A percentile compares a stretch with the other conserved stretches of the same genome.
These are phyloP conservation scores for Diaporthe destruens DNA, from an alignment of 2,329 filamentous ascomycete genomes.

Conservation along the genomic window DNA sequence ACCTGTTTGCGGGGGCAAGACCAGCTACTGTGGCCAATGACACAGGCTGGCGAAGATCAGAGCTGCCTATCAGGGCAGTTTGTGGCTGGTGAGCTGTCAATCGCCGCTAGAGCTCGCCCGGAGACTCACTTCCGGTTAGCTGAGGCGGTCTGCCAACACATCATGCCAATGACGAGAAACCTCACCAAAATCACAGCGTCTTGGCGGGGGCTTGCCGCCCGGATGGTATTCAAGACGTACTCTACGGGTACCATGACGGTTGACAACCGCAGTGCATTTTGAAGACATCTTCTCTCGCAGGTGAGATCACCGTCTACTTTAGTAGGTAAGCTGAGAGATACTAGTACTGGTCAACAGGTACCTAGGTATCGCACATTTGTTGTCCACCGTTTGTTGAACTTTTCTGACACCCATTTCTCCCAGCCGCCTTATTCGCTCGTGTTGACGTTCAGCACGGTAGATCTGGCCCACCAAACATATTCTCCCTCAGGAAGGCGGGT, in stretches of 20 bases:
- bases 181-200: not conserved
- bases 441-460: not conserved
- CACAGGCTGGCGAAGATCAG: not conserved
- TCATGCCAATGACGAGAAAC: slow-evolving; percentile 8
- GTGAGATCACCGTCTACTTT: not conserved
- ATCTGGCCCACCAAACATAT: not conserved
- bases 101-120: not conserved
- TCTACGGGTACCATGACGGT: too few species aligned
- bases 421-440: not conserved
- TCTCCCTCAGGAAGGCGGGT: not conserved
- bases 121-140: slow-evolving; percentile 1
- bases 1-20: slow-evolving; percentile 29
- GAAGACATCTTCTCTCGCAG: not conserved
- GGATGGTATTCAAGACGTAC: not conserved
- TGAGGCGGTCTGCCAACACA: not conserved
- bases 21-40: slow-evolving; percentile 20
- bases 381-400: not conserved
- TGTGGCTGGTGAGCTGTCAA: slow-evolving; percentile 31
- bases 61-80: slow-evolving; percentile 10
- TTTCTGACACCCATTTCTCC: not conserved
- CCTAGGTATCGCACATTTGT: not conserved
- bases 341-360: not conserved
- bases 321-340: too few species aligned
- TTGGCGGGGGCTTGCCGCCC: not conserved
- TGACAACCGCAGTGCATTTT: too few species aligned